Percentiles rank a stretch among this genome's conserved stretches.
phyloP scores from a whole-genome alignment of 768 basidiomycete genomes.

The Leccinum barrowsii region DNA sequence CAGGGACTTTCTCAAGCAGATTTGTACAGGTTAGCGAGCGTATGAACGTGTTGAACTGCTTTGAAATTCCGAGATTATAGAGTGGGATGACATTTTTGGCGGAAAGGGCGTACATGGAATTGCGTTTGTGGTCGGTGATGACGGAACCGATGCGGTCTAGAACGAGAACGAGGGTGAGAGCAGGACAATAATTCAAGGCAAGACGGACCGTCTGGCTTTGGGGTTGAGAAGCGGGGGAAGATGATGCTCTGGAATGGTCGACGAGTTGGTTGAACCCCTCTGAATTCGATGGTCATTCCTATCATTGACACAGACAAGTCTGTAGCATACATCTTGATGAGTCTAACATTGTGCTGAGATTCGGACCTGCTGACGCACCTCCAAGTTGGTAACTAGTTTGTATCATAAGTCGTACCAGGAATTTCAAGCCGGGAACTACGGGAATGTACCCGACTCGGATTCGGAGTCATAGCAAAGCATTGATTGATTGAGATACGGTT shows the following conservation, averaged over 20 bases:
- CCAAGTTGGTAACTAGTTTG: constrained; percentile 31
- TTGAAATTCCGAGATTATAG: constrained; percentile 57
- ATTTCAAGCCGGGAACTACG: too few relatives aligned
- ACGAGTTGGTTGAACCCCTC: constrained; percentile 62
- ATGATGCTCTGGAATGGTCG: constrained; percentile 80
- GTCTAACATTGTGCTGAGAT: too few relatives aligned
- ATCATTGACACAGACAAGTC: constrained; percentile 77
- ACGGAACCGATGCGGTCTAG: constrained; percentile 70
- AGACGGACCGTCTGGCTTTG: constrained; percentile 61
- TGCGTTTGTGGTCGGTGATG: constrained; percentile 62
- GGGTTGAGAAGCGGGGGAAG: constrained; percentile 67
- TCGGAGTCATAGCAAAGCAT: too few relatives aligned
- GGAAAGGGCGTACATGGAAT: constrained; percentile 76
- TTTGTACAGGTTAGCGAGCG: constrained; percentile 68
- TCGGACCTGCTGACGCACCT: constrained; percentile 41
- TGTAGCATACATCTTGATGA: too few relatives aligned
- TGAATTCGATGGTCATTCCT: constrained; percentile 42
- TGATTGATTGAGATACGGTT: too few relatives aligned
- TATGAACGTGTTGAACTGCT: constrained; percentile 64
- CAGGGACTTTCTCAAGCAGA: constrained; percentile 77
- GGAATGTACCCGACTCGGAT: too few relatives aligned
- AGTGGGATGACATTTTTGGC: constrained; percentile 61
- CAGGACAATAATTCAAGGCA: not conserved
- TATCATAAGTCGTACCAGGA: too few relatives aligned
- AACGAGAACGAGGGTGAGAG: constrained; percentile 7